Percentiles rank a stretch among this genome's conserved stretches.
Conservation (phyloP, 164 flowering plant genomes). For the Litsea cubeba region DNA sequence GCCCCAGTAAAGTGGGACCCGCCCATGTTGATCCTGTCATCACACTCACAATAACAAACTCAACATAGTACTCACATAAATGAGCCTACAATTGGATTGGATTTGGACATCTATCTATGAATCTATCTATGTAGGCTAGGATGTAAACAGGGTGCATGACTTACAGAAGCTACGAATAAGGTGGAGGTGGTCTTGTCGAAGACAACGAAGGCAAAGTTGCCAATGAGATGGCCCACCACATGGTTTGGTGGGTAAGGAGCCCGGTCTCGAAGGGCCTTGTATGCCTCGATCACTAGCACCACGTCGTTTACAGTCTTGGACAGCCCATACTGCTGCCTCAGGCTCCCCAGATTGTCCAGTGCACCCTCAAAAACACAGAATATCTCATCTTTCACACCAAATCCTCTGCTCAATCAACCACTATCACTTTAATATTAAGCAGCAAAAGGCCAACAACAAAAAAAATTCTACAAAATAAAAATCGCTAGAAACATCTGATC, state of each 20-base stretch:
- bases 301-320: constrained; percentile 66
- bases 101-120: too few species aligned
- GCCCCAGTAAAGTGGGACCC: constrained; percentile 77
- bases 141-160: not conserved
- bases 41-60: not conserved
- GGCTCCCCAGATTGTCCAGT: constrained; percentile 50
- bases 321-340: constrained; percentile 71
- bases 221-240: constrained; percentile 67
- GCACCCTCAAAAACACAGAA: constrained; percentile 69
- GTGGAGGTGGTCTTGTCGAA: constrained; percentile 53
- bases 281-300: constrained; percentile 72
- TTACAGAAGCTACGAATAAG: constrained; percentile 62
- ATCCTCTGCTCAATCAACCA: constrained; percentile 14
- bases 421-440: not conserved
- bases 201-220: constrained; percentile 71
- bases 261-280: constrained; percentile 75
- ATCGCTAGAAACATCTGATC: too few species aligned
- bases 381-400: constrained; percentile 38
- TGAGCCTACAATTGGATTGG: too few species aligned
- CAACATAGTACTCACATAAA: too few species aligned
- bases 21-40: constrained; percentile 23
- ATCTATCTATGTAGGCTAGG: too few species aligned
- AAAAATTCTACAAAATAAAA: too few species aligned
- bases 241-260: constrained; percentile 80
- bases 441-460: too few species aligned